Percentiles rank a stretch among this genome's conserved stretches.
phyloP scores from a whole-genome alignment of 2,329 filamentous ascomycete genomes.

The Diaporthe sp. region DNA sequence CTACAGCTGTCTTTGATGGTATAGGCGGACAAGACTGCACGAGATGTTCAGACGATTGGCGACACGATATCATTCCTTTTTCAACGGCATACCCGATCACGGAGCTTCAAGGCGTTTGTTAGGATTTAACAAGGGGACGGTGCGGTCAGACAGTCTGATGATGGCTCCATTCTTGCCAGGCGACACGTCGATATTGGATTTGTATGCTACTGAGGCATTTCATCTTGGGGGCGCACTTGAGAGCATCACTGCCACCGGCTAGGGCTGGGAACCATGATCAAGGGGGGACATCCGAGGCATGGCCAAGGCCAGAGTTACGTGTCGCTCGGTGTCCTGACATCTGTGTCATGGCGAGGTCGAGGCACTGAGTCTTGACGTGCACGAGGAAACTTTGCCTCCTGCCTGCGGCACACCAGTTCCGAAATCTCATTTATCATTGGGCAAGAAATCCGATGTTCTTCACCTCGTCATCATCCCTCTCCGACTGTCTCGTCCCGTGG shows the following conservation, averaged over 20 bases:
- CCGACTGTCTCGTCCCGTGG: constrained; percentile 9
- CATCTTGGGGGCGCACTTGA: neutral
- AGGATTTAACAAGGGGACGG: neutral
- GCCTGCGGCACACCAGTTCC: constrained; percentile 7
- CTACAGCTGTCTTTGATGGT: constrained; percentile 38
- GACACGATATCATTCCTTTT: constrained; percentile 11
- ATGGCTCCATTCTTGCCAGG: neutral
- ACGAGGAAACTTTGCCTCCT: constrained; percentile 18
- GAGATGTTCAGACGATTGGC: constrained; percentile 25
- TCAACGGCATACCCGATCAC: constrained; percentile 31
- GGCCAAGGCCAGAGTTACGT: constrained; percentile 13
- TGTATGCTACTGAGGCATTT: constrained; percentile 1
- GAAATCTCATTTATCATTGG: constrained; percentile 7
- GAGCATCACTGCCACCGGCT: neutral
- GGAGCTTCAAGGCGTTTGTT: constrained; percentile 34
- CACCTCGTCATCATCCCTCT: constrained; percentile 24
- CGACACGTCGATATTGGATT: neutral
- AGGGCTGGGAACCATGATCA: neutral
- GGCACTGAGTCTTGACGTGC: constrained; percentile 21
- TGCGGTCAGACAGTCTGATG: neutral
- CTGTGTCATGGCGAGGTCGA: constrained; percentile 13
- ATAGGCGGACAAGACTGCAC: constrained; percentile 16
- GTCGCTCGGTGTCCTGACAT: constrained; percentile 9
- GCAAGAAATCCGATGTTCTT: constrained; percentile 26
- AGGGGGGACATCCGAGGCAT: neutral